Conservation (phyloP, 495 filamentous ascomycete genomes). For the Evansstolkia leycettana region DNA sequence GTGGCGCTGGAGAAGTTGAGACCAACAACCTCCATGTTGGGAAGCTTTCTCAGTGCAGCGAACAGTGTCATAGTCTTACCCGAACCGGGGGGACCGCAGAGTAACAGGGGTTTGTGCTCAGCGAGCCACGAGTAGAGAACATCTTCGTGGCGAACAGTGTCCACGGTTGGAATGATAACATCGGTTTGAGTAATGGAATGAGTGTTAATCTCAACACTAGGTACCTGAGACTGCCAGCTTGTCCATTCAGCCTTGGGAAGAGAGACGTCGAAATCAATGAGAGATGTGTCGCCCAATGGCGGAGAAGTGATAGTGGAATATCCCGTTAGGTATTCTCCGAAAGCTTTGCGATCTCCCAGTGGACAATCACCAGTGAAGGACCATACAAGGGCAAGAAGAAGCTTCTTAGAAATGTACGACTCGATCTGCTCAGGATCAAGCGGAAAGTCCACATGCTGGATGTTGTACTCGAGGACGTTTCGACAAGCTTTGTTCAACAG, state of each 20-base stretch:
- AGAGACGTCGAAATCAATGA: slow-evolving; percentile 90
- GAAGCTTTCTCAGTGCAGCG: slow-evolving; percentile 86
- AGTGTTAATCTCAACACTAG: slow-evolving; percentile 89
- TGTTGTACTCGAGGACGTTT: slow-evolving; percentile 88
- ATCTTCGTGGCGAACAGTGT: slow-evolving; percentile 95
- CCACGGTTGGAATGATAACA: slow-evolving; percentile 91
- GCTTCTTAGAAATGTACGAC: slow-evolving; percentile 80
- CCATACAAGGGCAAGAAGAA: slow-evolving; percentile 86
- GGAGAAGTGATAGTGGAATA: slow-evolving; percentile 78
- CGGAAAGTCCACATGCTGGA: slow-evolving; percentile 86
- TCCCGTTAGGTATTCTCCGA: slow-evolving; percentile 69
- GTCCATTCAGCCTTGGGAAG: slow-evolving; percentile 80
- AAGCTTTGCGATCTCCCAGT: slow-evolving; percentile 71
- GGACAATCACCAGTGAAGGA: slow-evolving; percentile 92
- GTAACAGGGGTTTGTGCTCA: slow-evolving; percentile 90
- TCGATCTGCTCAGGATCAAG: slow-evolving; percentile 82
- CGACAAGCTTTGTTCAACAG: slow-evolving; percentile 86
- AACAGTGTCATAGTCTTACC: slow-evolving; percentile 99
- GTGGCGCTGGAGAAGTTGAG: slow-evolving; percentile 99
- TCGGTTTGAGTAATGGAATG: slow-evolving; percentile 96
- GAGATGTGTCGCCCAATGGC: slow-evolving; percentile 56
- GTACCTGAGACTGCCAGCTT: slow-evolving; percentile 89
- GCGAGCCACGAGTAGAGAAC: slow-evolving; percentile 97
- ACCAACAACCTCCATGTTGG: slow-evolving; percentile 97
- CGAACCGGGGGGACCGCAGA: slow-evolving; percentile 95